Conservation (phyloP, 2,329 filamentous ascomycete species). For the Huntiella abstrusa region DNA sequence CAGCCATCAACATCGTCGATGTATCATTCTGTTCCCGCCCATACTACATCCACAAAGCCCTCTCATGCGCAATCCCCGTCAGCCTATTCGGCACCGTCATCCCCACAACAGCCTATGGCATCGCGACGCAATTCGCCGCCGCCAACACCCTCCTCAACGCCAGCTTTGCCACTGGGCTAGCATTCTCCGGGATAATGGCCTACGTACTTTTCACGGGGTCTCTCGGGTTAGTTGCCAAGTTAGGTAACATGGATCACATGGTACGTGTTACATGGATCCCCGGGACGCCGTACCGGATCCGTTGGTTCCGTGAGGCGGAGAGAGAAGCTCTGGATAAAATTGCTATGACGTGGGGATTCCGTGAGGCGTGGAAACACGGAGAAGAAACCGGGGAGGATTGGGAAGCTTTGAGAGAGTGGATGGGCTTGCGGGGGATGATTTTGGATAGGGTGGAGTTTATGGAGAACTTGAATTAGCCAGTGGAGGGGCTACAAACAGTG, state of each 20-base stretch:
- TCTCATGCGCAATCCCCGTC: slow-evolving; percentile 27
- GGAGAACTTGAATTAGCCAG: slow-evolving; percentile 52
- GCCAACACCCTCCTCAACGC: slow-evolving; percentile 65
- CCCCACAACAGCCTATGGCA: slow-evolving; percentile 49
- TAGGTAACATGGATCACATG: slow-evolving; percentile 90
- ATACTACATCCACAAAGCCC: slow-evolving; percentile 48
- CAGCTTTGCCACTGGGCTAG: slow-evolving; percentile 53
- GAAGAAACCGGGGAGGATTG: slow-evolving; percentile 87
- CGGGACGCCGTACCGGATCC: slow-evolving; percentile 59
- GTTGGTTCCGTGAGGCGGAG: slow-evolving; percentile 84
- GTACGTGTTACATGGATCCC: slow-evolving; percentile 76
- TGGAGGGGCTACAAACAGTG: no score
- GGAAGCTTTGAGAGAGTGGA: slow-evolving; percentile 68
- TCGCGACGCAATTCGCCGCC: slow-evolving; percentile 40
- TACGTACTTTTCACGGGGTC: slow-evolving; percentile 69
- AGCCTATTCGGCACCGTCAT: slow-evolving; percentile 28
- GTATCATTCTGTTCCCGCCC: slow-evolving; percentile 47
- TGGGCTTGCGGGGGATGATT: slow-evolving; percentile 70
- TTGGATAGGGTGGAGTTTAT: slow-evolving; percentile 78
- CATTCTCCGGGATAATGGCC: slow-evolving; percentile 62
- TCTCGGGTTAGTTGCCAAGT: slow-evolving; percentile 65
- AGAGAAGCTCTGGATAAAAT: slow-evolving; percentile 71
- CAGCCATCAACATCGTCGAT: slow-evolving; percentile 59
- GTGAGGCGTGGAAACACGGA: slow-evolving; percentile 57
- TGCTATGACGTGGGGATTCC: slow-evolving; percentile 81